Percentiles rank a stretch among this genome's conserved stretches.
phyloP scores from a whole-genome alignment of 2,329 filamentous ascomycete species.

The Pleochaeta shiraiana region DNA sequence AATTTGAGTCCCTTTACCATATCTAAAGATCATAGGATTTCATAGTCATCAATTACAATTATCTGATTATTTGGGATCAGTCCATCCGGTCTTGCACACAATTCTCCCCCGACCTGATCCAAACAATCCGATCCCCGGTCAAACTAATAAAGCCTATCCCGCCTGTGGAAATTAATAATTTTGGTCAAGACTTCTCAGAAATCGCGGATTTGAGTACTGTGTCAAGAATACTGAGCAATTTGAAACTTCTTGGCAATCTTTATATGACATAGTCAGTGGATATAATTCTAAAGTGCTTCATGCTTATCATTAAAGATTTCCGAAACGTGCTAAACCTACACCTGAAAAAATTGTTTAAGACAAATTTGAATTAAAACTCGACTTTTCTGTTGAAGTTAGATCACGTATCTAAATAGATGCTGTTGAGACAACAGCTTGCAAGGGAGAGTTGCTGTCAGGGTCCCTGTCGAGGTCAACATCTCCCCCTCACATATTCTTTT shows the following conservation, averaged over 20 bases:
- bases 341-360: neutral
- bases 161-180: neutral
- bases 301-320: neutral
- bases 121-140: neutral
- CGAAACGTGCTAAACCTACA: neutral
- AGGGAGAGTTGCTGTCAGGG: too few relatives aligned
- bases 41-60: conserved; percentile 5
- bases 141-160: neutral
- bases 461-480: too few relatives aligned
- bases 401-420: too few relatives aligned
- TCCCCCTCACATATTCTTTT: too few relatives aligned
- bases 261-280: neutral
- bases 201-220: neutral
- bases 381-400: too few relatives aligned
- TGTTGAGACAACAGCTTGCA: too few relatives aligned
- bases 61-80: neutral
- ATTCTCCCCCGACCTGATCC: conserved; percentile 4
- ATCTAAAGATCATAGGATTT: neutral
- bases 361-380: too few relatives aligned
- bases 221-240: neutral
- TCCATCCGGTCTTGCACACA: conserved; percentile 5
- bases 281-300: neutral
- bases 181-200: neutral
- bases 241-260: neutral
- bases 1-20: conserved; percentile 5